phyloP scores from a whole-genome alignment of 176 grass and related monocot species.

The Chrysopogon serrulatus region DNA sequence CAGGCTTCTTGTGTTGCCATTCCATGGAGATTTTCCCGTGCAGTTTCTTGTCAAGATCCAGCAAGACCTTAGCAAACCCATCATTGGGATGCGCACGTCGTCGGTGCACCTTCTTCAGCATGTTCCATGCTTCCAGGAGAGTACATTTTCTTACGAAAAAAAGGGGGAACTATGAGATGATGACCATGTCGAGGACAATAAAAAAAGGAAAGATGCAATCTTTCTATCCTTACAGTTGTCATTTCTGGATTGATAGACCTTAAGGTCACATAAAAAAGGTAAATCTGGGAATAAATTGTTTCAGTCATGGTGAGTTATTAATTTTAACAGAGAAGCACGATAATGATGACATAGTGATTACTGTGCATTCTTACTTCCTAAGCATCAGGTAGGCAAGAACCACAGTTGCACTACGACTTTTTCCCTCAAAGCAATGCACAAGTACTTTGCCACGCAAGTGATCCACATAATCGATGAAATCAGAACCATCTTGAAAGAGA shows the following conservation, averaged over 20 bases:
- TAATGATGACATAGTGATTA: background rate
- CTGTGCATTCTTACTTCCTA: slow-evolving; percentile 56
- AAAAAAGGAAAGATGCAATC: background rate
- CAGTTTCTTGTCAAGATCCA: slow-evolving; percentile 72
- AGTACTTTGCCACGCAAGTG: slow-evolving; percentile 67
- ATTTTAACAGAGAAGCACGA: background rate
- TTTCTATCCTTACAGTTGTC: background rate
- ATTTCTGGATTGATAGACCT: background rate
- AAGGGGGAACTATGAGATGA: background rate
- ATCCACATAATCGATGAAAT: slow-evolving; percentile 82
- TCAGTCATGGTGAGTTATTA: background rate
- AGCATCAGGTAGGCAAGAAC: slow-evolving; percentile 90
- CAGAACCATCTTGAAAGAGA: slow-evolving; percentile 84
- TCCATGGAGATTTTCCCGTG: slow-evolving; percentile 77
- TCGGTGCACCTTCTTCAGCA: slow-evolving; percentile 56
- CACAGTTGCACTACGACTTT: slow-evolving; percentile 81
- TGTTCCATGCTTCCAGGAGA: slow-evolving; percentile 82
- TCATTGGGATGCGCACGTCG: slow-evolving; percentile 82
- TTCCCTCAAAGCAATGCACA: slow-evolving; percentile 99
- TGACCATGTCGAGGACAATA: background rate
- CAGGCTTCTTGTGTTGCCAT: slow-evolving; percentile 74
- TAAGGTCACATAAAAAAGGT: background rate
- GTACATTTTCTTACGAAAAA: slow-evolving; percentile 49
- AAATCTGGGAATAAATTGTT: background rate
- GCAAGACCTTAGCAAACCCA: slow-evolving; percentile 73